A percentile compares a stretch with the other conserved stretches of the same genome.
phyloP scores from a whole-genome alignment of 805 yeast species.

The Wickerhamomyces strasburgensis region DNA sequence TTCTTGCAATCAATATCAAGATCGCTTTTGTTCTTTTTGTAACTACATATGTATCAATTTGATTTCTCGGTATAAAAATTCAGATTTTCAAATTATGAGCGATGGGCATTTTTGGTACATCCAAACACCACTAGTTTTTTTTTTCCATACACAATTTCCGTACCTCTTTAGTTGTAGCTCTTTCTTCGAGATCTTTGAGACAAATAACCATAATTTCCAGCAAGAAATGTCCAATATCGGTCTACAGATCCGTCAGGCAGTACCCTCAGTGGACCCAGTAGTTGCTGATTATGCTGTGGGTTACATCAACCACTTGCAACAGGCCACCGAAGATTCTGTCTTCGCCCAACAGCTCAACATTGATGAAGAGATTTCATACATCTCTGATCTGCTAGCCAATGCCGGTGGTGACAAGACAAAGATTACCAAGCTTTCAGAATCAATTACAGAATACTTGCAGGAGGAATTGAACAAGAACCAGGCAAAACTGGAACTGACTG shows the following conservation, averaged over 20 bases:
- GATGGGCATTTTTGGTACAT: no score
- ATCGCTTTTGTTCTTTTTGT: no score
- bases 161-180: no score
- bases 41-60: no score
- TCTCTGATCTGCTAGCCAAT: conserved; percentile 58
- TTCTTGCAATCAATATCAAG: no score
- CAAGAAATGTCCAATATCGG: conserved; percentile 33
- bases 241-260: conserved; percentile 76
- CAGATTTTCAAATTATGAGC: no score
- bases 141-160: no score
- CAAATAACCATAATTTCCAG: no score
- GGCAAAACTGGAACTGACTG: conserved; percentile 71
- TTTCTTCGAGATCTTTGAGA: no score
- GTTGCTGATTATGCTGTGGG: conserved; percentile 90
- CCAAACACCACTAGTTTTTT: no score
- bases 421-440: conserved; percentile 43
- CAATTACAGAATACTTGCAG: conserved; percentile 43
- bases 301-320: conserved; percentile 77
- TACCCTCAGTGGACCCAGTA: conserved; percentile 78
- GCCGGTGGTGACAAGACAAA: conserved; percentile 76
- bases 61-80: not conserved
- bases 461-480: conserved; percentile 59
- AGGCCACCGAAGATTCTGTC: conserved; percentile 77
- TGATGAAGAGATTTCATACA: conserved; percentile 60
- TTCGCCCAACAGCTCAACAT: conserved; percentile 67